Percentiles rank a stretch among this genome's conserved stretches.
phyloP scores from a whole-genome alignment of 768 basidiomycete genomes.

The Leccinum longicurvipes region DNA sequence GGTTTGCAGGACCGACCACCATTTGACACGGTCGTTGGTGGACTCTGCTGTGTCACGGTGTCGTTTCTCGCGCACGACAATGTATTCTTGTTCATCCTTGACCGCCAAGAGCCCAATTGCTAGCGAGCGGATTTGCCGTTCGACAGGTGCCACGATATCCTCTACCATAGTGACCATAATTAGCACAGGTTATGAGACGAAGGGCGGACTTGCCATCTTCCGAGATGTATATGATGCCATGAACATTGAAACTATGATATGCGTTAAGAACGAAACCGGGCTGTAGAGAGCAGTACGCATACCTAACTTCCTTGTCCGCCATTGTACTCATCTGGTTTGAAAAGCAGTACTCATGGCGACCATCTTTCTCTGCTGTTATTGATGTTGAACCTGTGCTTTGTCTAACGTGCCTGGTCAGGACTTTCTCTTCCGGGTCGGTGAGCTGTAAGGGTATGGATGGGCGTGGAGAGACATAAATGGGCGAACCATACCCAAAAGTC shows the following conservation, averaged over 20 bases:
- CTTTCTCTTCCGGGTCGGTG: slow-evolving; percentile 64
- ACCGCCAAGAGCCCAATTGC: slow-evolving; percentile 80
- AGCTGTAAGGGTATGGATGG: slow-evolving; percentile 48
- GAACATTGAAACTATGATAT: slow-evolving; percentile 84
- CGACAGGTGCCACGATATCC: slow-evolving; percentile 92
- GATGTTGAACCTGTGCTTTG: slow-evolving; percentile 87
- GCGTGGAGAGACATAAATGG: not conserved
- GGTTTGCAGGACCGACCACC: slow-evolving; percentile 95
- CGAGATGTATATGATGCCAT: slow-evolving; percentile 90
- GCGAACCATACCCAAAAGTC: slow-evolving; percentile 81
- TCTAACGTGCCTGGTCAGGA: slow-evolving; percentile 77
- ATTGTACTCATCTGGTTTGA: slow-evolving; percentile 98
- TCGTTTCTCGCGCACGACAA: slow-evolving; percentile 86
- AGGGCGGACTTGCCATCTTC: slow-evolving; percentile 65
- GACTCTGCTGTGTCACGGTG: slow-evolving; percentile 95
- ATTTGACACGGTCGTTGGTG: slow-evolving; percentile 93
- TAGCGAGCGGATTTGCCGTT: slow-evolving; percentile 87
- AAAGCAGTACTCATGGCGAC: slow-evolving; percentile 94
- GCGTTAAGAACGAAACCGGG: not conserved
- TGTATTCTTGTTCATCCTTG: slow-evolving; percentile 99
- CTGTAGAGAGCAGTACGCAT: not conserved
- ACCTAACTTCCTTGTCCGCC: slow-evolving; percentile 95
- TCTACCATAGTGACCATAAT: slow-evolving; percentile 13
- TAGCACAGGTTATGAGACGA: not conserved
- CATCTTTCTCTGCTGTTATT: slow-evolving; percentile 84